Base-by-base conservation (phyloP, 306 rosid species). In the Castanea mollissima region DNA sequence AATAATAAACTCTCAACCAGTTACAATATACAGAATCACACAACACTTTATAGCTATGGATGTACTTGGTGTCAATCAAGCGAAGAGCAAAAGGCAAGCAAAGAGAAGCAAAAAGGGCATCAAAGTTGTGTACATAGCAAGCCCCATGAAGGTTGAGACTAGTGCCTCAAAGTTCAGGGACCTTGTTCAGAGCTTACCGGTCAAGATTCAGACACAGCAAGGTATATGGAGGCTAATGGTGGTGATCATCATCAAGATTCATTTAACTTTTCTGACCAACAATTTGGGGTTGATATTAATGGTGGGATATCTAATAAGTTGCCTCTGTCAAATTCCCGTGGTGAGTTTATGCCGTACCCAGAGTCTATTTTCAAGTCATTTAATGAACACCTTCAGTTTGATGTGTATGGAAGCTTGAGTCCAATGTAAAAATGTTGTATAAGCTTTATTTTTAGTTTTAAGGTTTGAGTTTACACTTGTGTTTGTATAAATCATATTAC, bases 181-280 rank as follows among this genome's bases (percentile, higher is more conserved):
- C 59, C 87, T 89, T 19, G 92, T 89, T 12, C 92, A 89, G 86
- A 89, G 78, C 90, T 89, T 69, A 89, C 92, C 3, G 92, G 92
- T 2, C 76, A 29, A 73, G 78, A 89, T 77, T 89, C 92, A 44
- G 90, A 89, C 18, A 80, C 87, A 1, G 86, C 77, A 54, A 67
- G 87, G 23, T 80, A 64, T 67, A 76, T 78, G 81, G 87, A 89
- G 78, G 31, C 75, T 13, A 82, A 75, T n/a, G 31, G 35, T 11
- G 54, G 32, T 18, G 65, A 9, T 38, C 13, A 71, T 7, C 23
- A 41, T 9, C 57, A 2, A 20, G 19, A 6, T 41, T 6, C 1
- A 49, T 49, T 49, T 46, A 11, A 1, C 32, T 20, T 49, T 75
- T 63, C 25, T 18, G 69, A 75, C 3, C 71, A 81, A 57, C 49